Evolutionary conservation across 495 filamentous ascomycete species (phyloP).

Genomic region (Penicillium cinerascens): DNA sequence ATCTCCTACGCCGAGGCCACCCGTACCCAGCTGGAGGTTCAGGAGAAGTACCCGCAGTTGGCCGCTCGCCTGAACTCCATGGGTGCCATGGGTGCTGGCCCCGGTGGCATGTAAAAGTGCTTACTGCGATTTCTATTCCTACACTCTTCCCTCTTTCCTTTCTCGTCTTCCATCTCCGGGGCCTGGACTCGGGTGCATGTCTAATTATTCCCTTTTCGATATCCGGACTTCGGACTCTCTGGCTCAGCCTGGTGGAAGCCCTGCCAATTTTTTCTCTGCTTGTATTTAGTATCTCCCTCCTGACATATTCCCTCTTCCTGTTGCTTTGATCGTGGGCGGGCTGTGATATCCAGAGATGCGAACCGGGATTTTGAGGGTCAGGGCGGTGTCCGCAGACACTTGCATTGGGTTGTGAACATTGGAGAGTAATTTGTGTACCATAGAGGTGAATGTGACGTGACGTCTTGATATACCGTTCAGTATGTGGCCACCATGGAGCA

Average conservation of each 20-base stretch:
- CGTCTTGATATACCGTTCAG: constrained; percentile 2
- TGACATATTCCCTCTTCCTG: constrained; percentile 26
- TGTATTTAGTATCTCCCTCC: constrained; percentile 37
- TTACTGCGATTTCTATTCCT: background rate
- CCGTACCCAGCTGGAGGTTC: constrained; percentile 92
- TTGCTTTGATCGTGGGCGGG: constrained; percentile 13
- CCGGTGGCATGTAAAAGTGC: constrained; percentile 40
- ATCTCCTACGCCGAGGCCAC: constrained; percentile 97
- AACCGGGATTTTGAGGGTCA: constrained; percentile 11
- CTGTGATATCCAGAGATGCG: constrained; percentile 18
- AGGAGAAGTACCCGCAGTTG: constrained; percentile 97
- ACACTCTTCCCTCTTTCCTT: constrained; percentile 18
- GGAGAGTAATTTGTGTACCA: constrained; percentile 33
- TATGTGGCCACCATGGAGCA: background rate
- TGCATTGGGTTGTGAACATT: constrained; percentile 20
- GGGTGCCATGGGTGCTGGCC: constrained; percentile 44
- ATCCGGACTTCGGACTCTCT: constrained; percentile 21
- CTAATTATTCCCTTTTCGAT: constrained; percentile 11
- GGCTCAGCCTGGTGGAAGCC: constrained; percentile 5
- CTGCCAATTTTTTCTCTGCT: constrained; percentile 23
- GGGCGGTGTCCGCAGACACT: constrained; percentile 7
- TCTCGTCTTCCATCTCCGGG: constrained; percentile 13
- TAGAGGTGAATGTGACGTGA: constrained; percentile 26
- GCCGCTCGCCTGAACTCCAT: constrained; percentile 78
- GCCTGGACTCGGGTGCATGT: constrained; percentile 13